phyloP scores from a whole-genome alignment of 768 basidiomycete genomes.

The Suillus subluteus region DNA sequence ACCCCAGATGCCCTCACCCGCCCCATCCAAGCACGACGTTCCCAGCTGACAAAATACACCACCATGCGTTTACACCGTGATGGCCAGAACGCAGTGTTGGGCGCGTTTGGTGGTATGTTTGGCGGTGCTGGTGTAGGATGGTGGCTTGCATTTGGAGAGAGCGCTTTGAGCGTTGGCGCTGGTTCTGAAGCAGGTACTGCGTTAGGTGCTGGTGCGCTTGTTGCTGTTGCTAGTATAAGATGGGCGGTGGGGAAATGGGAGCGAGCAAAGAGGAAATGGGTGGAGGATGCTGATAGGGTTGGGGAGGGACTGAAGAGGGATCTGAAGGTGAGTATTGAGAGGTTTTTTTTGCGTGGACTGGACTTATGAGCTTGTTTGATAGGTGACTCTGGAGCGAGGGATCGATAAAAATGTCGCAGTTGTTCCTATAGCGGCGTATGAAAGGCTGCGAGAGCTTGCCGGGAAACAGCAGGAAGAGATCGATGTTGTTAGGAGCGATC shows the following conservation, averaged over 20 bases:
- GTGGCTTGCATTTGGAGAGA: slow-evolving; percentile 50
- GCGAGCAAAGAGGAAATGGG: slow-evolving; percentile 65
- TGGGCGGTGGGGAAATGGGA: slow-evolving; percentile 75
- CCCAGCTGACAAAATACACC: slow-evolving; percentile 57
- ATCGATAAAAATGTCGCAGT: slow-evolving; percentile 56
- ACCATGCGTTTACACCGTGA: slow-evolving; percentile 64
- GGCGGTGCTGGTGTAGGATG: slow-evolving; percentile 59
- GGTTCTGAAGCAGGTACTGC: slow-evolving; percentile 60
- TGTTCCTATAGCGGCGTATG: slow-evolving; percentile 54
- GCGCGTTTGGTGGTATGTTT: slow-evolving; percentile 50
- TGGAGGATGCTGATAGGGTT: slow-evolving; percentile 66
- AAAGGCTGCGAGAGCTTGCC: slow-evolving; percentile 46
- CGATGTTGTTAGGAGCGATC: slow-evolving; percentile 44
- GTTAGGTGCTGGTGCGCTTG: slow-evolving; percentile 59
- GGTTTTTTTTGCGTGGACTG: slow-evolving; percentile 13
- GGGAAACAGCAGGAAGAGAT: slow-evolving; percentile 49
- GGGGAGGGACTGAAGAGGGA: slow-evolving; percentile 67
- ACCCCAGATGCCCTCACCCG: slow-evolving; percentile 47
- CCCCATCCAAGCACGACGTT: slow-evolving; percentile 55
- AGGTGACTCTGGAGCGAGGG: slow-evolving; percentile 51
- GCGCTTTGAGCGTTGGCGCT: slow-evolving; percentile 35
- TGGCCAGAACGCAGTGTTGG: slow-evolving; percentile 60
- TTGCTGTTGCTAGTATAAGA: slow-evolving; percentile 51
- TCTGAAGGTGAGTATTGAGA: slow-evolving; percentile 49
- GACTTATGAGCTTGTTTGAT: background rate